Percentiles rank a stretch among this genome's conserved stretches.
Evolutionary conservation across 1,284 basidiomycete species (phyloP).

Genomic region (Sporisorium reilianum): DNA sequence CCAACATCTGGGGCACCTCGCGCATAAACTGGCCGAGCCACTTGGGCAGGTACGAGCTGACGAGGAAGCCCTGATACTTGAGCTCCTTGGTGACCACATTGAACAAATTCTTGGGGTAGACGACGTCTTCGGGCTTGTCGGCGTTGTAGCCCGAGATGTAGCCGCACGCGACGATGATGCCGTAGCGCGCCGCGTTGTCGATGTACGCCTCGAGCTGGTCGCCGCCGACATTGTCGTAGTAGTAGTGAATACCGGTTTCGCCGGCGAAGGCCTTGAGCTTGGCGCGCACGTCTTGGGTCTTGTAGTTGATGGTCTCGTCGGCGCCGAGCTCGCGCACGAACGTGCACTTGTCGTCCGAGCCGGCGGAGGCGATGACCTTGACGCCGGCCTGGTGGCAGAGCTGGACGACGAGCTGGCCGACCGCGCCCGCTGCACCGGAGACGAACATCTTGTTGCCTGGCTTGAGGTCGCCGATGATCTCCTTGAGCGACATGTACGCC

Average conservation of each 20-base stretch:
- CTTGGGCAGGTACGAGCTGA: slow-evolving; percentile 41
- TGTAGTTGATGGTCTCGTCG: slow-evolving; percentile 88
- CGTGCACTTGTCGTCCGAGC: slow-evolving; percentile 81
- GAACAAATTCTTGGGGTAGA: slow-evolving; percentile 54
- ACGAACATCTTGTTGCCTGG: slow-evolving; percentile 59
- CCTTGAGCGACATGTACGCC: slow-evolving; percentile 63
- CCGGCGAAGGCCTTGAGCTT: slow-evolving; percentile 51
- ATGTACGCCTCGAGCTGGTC: slow-evolving; percentile 56
- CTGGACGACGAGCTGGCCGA: slow-evolving; percentile 73
- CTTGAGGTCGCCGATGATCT: slow-evolving; percentile 54
- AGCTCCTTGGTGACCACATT: slow-evolving; percentile 47
- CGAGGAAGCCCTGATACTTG: slow-evolving; percentile 52
- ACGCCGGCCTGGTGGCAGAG: slow-evolving; percentile 71
- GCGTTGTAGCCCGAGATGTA: slow-evolving; percentile 54
- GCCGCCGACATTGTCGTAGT: slow-evolving; percentile 60
- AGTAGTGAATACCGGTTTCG: slow-evolving; percentile 51
- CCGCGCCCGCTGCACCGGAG: slow-evolving; percentile 60
- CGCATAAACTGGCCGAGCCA: slow-evolving; percentile 37
- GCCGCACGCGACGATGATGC: slow-evolving; percentile 53
- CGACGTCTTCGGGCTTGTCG: slow-evolving; percentile 47
- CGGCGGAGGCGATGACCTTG: slow-evolving; percentile 86
- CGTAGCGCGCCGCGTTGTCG: slow-evolving; percentile 42
- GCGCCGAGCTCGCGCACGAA: slow-evolving; percentile 88
- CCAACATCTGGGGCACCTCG: slow-evolving; percentile 46
- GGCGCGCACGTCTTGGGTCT: slow-evolving; percentile 74